Evolutionary conservation across 148 eudicot species (phyloP).

Genomic region (Rhododendron mucronatum): DNA sequence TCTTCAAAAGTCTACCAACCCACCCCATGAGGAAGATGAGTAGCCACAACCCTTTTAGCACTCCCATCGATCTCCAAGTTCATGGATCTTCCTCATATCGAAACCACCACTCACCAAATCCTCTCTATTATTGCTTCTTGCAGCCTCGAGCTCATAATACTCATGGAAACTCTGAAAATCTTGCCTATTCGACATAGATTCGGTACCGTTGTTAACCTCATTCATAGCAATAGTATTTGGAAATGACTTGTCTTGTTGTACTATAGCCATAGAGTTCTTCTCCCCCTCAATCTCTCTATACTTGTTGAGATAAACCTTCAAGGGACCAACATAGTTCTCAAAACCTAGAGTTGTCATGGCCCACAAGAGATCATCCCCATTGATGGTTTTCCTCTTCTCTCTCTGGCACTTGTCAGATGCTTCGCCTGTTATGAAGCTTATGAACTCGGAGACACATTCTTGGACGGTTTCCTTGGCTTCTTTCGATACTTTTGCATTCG

Average conservation of each 20-base stretch:
- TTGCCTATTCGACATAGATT: background rate
- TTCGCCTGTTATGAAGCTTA: constrained; percentile 44
- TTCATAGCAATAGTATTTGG: background rate
- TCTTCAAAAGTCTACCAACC: constrained; percentile 9
- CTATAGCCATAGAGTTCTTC: constrained; percentile 4
- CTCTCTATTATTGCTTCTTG: constrained; percentile 9
- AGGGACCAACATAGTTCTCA: constrained; percentile 31
- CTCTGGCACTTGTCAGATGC: constrained; percentile 42
- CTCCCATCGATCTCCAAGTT: constrained; percentile 7
- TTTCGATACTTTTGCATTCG: constrained; percentile 41
- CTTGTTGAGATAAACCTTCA: constrained; percentile 34
- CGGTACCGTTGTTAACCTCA: background rate
- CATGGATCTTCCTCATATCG: constrained; percentile 4
- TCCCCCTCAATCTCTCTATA: constrained; percentile 34
- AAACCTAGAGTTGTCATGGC: constrained; percentile 45
- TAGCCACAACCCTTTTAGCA: constrained; percentile 3
- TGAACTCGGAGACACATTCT: constrained; percentile 49
- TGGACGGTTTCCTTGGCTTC: constrained; percentile 46
- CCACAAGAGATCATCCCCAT: constrained; percentile 39
- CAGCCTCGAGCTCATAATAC: background rate
- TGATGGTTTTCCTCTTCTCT: constrained; percentile 44
- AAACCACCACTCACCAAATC: constrained; percentile 8
- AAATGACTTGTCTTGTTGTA: background rate
- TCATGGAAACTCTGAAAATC: background rate
- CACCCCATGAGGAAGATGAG: constrained; percentile 17